Percentiles rank a stretch among this genome's conserved stretches.
Conservation (phyloP, 208 protist genomes). For the Crithidia brevicula region DNA sequence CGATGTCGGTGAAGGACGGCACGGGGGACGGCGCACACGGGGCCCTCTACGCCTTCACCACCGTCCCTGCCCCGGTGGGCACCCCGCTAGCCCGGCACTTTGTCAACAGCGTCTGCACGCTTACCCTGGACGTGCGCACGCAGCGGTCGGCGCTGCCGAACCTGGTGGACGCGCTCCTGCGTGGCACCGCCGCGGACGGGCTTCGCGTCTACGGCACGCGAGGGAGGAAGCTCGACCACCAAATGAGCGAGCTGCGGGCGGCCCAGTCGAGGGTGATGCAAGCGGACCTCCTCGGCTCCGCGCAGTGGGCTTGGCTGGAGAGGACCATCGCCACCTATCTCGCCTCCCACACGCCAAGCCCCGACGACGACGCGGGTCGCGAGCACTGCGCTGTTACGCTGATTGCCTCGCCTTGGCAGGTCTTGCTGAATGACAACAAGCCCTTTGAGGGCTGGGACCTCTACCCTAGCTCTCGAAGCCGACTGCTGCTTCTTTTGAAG, state of each 20-base stretch:
- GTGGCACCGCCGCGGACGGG: constrained; percentile 8
- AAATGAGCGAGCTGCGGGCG: constrained; percentile 8
- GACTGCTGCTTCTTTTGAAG: constrained; percentile 62
- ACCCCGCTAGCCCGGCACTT: constrained; percentile 27
- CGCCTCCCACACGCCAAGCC: constrained; percentile 13
- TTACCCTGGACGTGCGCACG: constrained; percentile 49
- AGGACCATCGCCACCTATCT: constrained; percentile 35
- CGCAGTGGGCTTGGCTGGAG: constrained; percentile 88
- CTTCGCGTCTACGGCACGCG: constrained; percentile 11
- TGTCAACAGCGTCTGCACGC: constrained; percentile 45
- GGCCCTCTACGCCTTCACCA: constrained; percentile 38
- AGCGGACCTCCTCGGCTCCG: constrained; percentile 69
- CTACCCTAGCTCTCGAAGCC: constrained; percentile 53
- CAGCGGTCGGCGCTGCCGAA: constrained; percentile 32
- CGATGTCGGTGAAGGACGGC: constrained; percentile 7
- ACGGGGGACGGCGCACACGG: constrained; percentile 16
- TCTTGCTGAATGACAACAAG: constrained; percentile 82
- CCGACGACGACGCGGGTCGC: constrained; percentile 22
- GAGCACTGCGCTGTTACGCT: constrained; percentile 65
- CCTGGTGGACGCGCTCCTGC: constrained; percentile 27
- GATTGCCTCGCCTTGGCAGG: constrained; percentile 68
- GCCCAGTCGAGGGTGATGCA: constrained; percentile 21
- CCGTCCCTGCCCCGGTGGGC: constrained; percentile 29
- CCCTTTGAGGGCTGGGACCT: constrained; percentile 69
- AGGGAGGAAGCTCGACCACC: not conserved